Evolutionary conservation across 2,329 filamentous ascomycete species (phyloP).

Genomic region (Ophiocordyceps camponoti-rufipedis): DNA sequence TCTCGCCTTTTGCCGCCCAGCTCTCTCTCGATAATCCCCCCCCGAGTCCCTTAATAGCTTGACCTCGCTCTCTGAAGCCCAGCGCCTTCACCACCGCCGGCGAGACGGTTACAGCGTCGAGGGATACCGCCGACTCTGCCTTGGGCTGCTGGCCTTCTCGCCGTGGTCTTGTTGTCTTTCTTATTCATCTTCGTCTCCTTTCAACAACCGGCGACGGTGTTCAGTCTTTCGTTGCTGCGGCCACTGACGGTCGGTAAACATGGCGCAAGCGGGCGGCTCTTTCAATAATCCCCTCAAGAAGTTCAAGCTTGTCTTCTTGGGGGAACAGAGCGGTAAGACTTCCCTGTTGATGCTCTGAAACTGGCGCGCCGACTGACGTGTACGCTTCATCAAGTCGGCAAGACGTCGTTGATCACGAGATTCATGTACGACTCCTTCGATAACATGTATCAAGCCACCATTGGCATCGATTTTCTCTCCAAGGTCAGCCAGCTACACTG

Average conservation of each 20-base stretch:
- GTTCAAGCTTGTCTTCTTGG: slow-evolving; percentile 98
- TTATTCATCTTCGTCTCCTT: neutral
- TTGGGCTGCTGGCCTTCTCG: neutral
- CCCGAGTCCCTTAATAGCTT: neutral
- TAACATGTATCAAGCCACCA: slow-evolving; percentile 98
- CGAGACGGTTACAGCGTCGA: neutral
- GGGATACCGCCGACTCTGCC: neutral
- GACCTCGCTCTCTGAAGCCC: neutral
- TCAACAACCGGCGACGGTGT: neutral
- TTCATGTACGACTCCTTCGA: slow-evolving; percentile 99
- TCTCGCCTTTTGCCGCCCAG: neutral
- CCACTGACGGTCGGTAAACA: slow-evolving; percentile 15
- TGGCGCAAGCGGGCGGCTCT: slow-evolving; percentile 69
- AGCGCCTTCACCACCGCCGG: neutral
- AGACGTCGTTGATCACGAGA: slow-evolving; percentile 93
- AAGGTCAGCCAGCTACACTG: slow-evolving; percentile 44
- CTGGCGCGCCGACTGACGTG: slow-evolving; percentile 7
- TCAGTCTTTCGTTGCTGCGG: neutral
- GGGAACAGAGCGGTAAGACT: slow-evolving; percentile 86
- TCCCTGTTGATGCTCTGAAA: neutral
- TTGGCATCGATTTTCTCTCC: slow-evolving; percentile 97
- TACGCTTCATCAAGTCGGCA: slow-evolving; percentile 51
- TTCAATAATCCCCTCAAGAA: slow-evolving; percentile 99
- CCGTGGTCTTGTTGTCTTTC: neutral
- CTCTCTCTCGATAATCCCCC: neutral